These are phyloP conservation scores for Agapanthus africanus DNA, from an alignment of 106 monocot genomes.

Conservation along the genomic window DNA sequence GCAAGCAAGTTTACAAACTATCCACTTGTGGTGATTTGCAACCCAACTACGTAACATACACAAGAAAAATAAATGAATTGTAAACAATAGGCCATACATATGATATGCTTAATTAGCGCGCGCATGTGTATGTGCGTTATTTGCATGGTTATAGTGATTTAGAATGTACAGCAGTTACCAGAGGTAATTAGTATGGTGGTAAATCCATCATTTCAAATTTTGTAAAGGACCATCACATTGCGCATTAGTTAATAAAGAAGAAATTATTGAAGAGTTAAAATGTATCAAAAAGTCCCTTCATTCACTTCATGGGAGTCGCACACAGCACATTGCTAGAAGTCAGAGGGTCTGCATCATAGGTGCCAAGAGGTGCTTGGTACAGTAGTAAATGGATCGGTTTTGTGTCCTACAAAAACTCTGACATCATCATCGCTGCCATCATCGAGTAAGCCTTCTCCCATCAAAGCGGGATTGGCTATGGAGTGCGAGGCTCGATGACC, in stretches of 20 bases:
- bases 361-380: neutral
- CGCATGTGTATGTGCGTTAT: too few relatives aligned
- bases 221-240: too few relatives aligned
- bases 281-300: too few relatives aligned
- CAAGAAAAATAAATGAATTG: constrained; percentile 10
- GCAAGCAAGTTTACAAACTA: constrained; percentile 94
- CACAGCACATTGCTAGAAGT: too few relatives aligned
- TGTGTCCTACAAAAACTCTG: neutral
- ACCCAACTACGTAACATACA: constrained; percentile 58
- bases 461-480: too few relatives aligned
- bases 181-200: too few relatives aligned
- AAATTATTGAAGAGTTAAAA: too few relatives aligned
- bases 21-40: constrained; percentile 90
- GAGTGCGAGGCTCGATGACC: too few relatives aligned
- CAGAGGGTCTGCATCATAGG: too few relatives aligned
- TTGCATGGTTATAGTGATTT: neutral
- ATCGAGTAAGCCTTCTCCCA: neutral
- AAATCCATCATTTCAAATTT: too few relatives aligned
- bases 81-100: neutral
- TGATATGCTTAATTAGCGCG: neutral
- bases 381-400: neutral
- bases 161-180: neutral
- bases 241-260: too few relatives aligned
- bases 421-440: neutral
- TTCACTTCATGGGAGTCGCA: too few relatives aligned